Base-by-base conservation (phyloP, 192 early-diverging fungal genomes). In the Coemansia erecta region DNA sequence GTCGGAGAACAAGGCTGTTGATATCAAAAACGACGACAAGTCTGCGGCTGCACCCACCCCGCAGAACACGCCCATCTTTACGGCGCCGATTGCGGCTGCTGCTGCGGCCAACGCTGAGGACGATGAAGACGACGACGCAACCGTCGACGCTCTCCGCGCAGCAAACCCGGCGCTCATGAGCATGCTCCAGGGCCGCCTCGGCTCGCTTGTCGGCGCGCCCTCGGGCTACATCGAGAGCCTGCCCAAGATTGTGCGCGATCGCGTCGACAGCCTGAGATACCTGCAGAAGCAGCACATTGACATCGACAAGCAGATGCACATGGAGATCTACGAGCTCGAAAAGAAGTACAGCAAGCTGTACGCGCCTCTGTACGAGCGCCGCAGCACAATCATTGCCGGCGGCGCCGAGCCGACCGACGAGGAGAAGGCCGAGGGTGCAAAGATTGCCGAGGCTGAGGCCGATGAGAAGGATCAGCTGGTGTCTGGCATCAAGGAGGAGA, bases 241-340 rank as follows among this genome's bases (percentile, higher is more conserved):
- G 51, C 87, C 90, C 40, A 64, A 84, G 45, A 82, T 84, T 7
- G 92, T 97, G 58, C 89, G 92, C 64, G 84, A 87, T 61, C 89
- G 96, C 61, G 61, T 98, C 44, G 87, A 92, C 66, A 89, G 87
- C 47, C 85, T 98, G 63, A 89, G 89, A 81, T 89, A 85, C 62
- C 77, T 96, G 61, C 94, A 96, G 85, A 80, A 86, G 60, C 85
- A 96, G 83, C 93, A 95, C 70, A 70, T 84, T 33, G 86, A 84
- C 15, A 77, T 98, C 17, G 93, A 95, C 79, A 80, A 85, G 48
- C 81, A 93, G 80, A 93, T 98, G 85, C 89, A 91, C 55, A 87
- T 93, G 69, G 96, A 99, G 82, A 87, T 99, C 60, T 74, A 92
- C 28, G 92, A 83, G 41, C 80, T 99, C 28, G 97, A 99, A 80